phyloP scores from a whole-genome alignment of 176 grass and related monocot species.

The Cocos nucifera region DNA sequence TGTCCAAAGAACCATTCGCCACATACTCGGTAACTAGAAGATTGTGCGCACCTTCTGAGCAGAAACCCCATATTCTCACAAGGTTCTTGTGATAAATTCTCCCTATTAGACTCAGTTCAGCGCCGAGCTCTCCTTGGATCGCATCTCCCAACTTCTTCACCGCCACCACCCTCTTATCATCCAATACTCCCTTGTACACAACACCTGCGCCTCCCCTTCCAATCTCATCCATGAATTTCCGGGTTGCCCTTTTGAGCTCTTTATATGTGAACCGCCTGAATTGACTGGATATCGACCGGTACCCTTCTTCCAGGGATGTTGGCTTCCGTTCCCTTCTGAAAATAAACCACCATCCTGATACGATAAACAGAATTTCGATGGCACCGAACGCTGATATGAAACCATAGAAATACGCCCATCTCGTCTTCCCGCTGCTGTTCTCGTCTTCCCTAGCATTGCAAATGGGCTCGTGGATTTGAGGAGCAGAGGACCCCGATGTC shows the following conservation, averaged over 20 bases:
- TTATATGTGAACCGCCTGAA: too few species aligned
- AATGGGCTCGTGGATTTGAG: too few species aligned
- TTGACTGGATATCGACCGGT: too few species aligned
- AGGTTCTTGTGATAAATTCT: conserved; percentile 34
- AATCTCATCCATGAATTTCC: too few species aligned
- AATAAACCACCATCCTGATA: conserved; percentile 13
- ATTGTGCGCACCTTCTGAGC: conserved; percentile 11
- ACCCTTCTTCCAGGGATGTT: too few species aligned
- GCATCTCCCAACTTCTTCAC: conserved; percentile 26
- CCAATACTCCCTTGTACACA: conserved; percentile 22
- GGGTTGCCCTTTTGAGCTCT: too few species aligned
- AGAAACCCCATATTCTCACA: conserved; percentile 25
- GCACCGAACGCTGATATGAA: conserved; percentile 10
- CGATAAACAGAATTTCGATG: conserved; percentile 14
- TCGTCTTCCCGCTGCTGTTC: neutral
- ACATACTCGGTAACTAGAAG: conserved; percentile 28
- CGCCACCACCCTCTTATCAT: conserved; percentile 14
- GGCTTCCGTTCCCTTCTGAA: too few species aligned
- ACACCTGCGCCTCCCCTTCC: conserved; percentile 15
- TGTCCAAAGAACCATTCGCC: conserved; percentile 27
- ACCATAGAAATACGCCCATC: conserved; percentile 19
- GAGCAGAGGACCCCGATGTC: too few species aligned
- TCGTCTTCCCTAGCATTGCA: too few species aligned
- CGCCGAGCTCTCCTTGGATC: conserved; percentile 15
- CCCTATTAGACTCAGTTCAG: conserved; percentile 19